Percentiles rank a stretch among this genome's conserved stretches.
Evolutionary conservation across 805 yeast species (phyloP).

Genomic region (Yueomyces sinensis): DNA sequence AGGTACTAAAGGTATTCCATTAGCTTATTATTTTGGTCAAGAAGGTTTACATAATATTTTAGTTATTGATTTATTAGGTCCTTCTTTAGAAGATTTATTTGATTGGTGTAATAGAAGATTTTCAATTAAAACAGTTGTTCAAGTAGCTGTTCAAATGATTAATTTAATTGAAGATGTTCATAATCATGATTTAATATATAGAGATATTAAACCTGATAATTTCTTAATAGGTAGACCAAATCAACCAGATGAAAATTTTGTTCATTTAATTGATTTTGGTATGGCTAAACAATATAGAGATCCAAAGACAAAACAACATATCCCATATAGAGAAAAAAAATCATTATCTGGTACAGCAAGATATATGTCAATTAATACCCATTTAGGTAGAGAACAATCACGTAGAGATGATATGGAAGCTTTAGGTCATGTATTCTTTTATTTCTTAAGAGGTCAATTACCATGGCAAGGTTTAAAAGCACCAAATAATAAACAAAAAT

Average conservation of each 20-base stretch:
- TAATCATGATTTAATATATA: constrained; percentile 60
- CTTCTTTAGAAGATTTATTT: constrained; percentile 69
- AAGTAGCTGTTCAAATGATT: constrained; percentile 69
- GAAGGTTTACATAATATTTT: constrained; percentile 72
- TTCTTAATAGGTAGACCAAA: constrained; percentile 78
- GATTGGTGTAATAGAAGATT: constrained; percentile 81
- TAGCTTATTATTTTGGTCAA: constrained; percentile 74
- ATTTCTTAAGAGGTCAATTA: constrained; percentile 82
- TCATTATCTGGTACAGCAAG: constrained; percentile 97
- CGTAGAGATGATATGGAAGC: constrained; percentile 95
- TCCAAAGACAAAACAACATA: constrained; percentile 89
- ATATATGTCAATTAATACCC: constrained; percentile 96
- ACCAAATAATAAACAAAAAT: constrained; percentile 93
- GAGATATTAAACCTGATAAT: constrained; percentile 79
- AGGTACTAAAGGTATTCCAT: constrained; percentile 65
- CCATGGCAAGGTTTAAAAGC: constrained; percentile 99
- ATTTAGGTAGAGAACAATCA: constrained; percentile 91
- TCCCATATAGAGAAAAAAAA: constrained; percentile 93
- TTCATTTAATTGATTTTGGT: constrained; percentile 91
- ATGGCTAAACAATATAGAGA: constrained; percentile 98
- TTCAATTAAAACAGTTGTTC: constrained; percentile 57
- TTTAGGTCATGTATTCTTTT: constrained; percentile 91
- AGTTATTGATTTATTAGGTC: constrained; percentile 66
- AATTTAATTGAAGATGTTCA: constrained; percentile 59
- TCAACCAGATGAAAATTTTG: constrained; percentile 68